phyloP scores from a whole-genome alignment of 768 basidiomycete genomes.

The Tephrocybe rancida region DNA sequence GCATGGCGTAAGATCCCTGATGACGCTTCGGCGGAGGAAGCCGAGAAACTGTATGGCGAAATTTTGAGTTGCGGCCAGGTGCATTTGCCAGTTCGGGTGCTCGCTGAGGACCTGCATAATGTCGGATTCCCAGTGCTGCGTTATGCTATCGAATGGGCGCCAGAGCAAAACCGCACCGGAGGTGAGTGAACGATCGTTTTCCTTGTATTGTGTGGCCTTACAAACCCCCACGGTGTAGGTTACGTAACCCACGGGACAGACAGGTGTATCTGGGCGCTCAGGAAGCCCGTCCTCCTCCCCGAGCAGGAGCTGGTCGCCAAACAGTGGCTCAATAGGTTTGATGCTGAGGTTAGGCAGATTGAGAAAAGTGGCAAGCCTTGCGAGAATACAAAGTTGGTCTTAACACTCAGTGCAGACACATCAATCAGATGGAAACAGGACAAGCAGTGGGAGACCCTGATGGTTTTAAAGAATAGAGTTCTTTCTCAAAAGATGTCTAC shows the following conservation, averaged over 20 bases:
- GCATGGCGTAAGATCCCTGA: conserved; percentile 44
- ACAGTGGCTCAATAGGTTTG: conserved; percentile 56
- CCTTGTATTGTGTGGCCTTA: background rate
- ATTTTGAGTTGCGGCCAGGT: conserved; percentile 67
- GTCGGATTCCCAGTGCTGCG: conserved; percentile 65
- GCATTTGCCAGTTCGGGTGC: conserved; percentile 63
- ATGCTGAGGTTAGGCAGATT: conserved; percentile 42
- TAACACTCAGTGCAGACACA: conserved; percentile 54
- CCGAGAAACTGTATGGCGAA: conserved; percentile 53
- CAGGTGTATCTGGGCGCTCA: conserved; percentile 61
- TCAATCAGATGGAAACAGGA: conserved; percentile 60
- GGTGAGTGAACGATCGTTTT: conserved; percentile 36
- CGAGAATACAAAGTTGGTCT: conserved; percentile 37
- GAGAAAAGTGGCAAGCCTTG: conserved; percentile 34
- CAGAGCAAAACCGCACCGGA: conserved; percentile 55
- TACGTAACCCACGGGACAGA: conserved; percentile 76
- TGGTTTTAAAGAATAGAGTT: conserved; percentile 16
- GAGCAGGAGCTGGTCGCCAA: conserved; percentile 51
- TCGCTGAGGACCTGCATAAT: conserved; percentile 58
- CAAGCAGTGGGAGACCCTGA: conserved; percentile 51
- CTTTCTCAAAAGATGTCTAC: background rate
- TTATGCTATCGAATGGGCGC: conserved; percentile 72
- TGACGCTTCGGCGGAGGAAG: conserved; percentile 43
- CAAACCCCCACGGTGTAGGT: conserved; percentile 35
- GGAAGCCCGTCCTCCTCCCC: conserved; percentile 46